Base-by-base conservation (phyloP, 2,329 filamentous ascomycete genomes). In the Ophiostoma tasmaniense region DNA sequence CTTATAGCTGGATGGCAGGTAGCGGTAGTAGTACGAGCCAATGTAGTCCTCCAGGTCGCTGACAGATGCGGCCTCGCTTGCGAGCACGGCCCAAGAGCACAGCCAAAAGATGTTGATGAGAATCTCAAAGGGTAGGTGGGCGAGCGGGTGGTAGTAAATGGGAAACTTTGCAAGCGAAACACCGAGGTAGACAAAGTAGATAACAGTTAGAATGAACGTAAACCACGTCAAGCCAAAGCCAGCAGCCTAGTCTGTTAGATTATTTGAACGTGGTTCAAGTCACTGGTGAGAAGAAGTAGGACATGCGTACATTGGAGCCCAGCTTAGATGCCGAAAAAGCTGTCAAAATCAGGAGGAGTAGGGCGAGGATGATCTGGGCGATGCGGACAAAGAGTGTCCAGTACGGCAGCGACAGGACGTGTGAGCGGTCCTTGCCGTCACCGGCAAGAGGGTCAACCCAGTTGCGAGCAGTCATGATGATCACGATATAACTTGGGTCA, bases 61-160 rank as follows among this genome's bases (percentile, higher is more conserved):
- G 3, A 71, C 35, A 17, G 64, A 42, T 14, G 70, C 13, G 35
- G 71, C 71, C 42, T 74, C 70, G 52, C 68, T 70, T 68, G 73
- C 72, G 10, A 74, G 70, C n/a, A 72, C 70, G 68, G 73, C 72
- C 71, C 71, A 73, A 42, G 69, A 68, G 45, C 64, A 67, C 62
- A 73, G 72, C 73, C 73, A 73, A 55, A 73, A 73, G 64, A 73
- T 71, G 59, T 72, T 72, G 67, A 68, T 20, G 8, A 72, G 39
- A 14, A 70, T 69, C 52, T 73, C 73, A 55, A 70, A 39, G 33
- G 69, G 68, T 66, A 74, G 50, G 33, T 74, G 73, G 11, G 66
- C 70, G 35, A 70, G 67, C 14, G 68, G 64, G 62, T 73, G 70
- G 66, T 74, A 74, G 52, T 62, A 28, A 2, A 37, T n/a, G 1